Evolutionary conservation across 805 yeast genomes (phyloP), one percentile per base, ranked within the genome.

Genomic region (Starmerella gropengiesseri): DNA sequence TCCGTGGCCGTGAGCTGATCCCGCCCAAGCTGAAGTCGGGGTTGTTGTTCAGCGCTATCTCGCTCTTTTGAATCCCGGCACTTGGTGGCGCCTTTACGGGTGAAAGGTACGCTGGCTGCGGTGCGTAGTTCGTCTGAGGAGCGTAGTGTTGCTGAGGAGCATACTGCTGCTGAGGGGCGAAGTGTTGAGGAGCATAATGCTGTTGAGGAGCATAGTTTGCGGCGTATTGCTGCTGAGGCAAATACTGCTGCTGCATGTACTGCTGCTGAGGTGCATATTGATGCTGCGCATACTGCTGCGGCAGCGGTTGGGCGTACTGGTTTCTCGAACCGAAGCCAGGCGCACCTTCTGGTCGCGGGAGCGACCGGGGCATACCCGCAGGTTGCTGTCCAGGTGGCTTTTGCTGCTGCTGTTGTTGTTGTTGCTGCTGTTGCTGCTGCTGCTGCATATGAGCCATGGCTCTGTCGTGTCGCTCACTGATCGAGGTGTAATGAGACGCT

Each of bases 1-100:
- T 45, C 9, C 46, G 41, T 23, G 33, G 34, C n/a, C 39, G 39
- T 23, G 27, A 35, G 22, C 47, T 39, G 29, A 34, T 19, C 5
- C 28, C 42, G 30, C 52, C 54, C 1, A 53, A 16, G 9, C 50
- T 45, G 42, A 53, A 53, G 40, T 53, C 56, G 2, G 56, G 56
- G 34, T 53, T 53, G 35, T 26, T 41, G 20, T 41, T 44, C 31
- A 53, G 37, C 5, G 48, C 55, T 7, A 53, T 22, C 14, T 53
- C 56, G 31, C 54, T 51, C 8, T 44, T 36, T 27, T 40, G 39
- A 8, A 34, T 32, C 31, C 33, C 37, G 12, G 26, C 31, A 19
- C n/a, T 32, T 44, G 11, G n/a, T 3, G 45, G 19, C 5, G 23
- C 23, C 30, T 19, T 25, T 4, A 25, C 19, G 7, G 29, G 39